Evolutionary conservation across 106 monocot species (phyloP), one percentile per base, ranked within the genome.

Genomic region (Triglochin maritima): DNA sequence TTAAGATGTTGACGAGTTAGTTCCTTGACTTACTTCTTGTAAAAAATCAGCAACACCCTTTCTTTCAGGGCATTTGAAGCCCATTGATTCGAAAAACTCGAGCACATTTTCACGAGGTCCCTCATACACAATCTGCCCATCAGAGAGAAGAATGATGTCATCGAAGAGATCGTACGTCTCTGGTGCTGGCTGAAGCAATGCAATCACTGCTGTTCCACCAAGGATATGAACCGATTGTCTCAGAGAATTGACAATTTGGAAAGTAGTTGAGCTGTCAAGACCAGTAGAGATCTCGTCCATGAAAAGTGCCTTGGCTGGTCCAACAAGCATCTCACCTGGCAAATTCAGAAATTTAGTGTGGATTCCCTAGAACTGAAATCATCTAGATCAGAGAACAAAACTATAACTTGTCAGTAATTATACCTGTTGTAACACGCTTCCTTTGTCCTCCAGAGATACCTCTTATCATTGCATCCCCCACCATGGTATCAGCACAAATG

Each of bases 271-370:
- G 57, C 83, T 86, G 65, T 86, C 86, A 13, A 86, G 80, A 51
- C 86, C 86, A 1, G 83, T 86, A 6, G 86, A 86, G 69, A 86
- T 86, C 52, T 86, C 86, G 66, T 86, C 86, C 82, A 86, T 86
- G 74, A 86, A 80, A 16, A 85, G 73, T 10, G 82, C 85, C 72
- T 79, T 86, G 4, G 82, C 76, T 56, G 86, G 79, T 4, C 86
- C 83, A 17, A 86, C 86, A 62, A 86, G 83, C 86, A 86, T 86
- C 69, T 86, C 86, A 55, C 86, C 86, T 86, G 59, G 59, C n/a
- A 60, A 29, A 57, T 7, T 57, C 17, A 41, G 65, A 29, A 29
- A 29, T 29, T 29, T 29, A 29, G 29, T 29, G 29, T 29, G 29
- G 29, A 29, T 29, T 29, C 29, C 29, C 29, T 29, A 29, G 29